A percentile compares a stretch with the other conserved stretches of the same genome.
Conservation (phyloP, 129 eudicot genomes). For the Ambrosia artemisiifolia region DNA sequence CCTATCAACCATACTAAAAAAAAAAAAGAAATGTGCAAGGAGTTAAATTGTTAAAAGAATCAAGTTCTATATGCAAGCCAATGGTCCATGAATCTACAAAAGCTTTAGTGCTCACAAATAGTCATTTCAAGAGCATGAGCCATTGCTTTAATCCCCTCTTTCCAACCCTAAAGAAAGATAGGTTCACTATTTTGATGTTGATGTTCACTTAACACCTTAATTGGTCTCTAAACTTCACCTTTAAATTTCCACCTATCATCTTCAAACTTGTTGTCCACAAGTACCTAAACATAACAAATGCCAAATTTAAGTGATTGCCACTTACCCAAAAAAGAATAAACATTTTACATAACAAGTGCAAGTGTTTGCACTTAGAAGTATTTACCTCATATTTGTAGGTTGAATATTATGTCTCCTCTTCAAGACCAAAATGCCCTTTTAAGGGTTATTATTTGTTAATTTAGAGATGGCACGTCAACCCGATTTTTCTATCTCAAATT, state of each 20-base stretch:
- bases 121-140: constrained; percentile 29
- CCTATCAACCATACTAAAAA: constrained; percentile 18
- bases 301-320: background rate
- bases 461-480: too few relatives aligned
- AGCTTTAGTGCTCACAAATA: constrained; percentile 25
- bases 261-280: background rate
- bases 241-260: constrained; percentile 20
- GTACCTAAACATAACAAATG: background rate
- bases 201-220: constrained; percentile 30
- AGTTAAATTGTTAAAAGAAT: constrained; percentile 14
- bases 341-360: background rate
- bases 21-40: constrained; percentile 18
- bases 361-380: background rate
- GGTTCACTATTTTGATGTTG: constrained; percentile 29
- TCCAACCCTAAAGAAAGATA: constrained; percentile 17
- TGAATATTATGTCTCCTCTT: background rate
- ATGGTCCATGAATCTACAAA: constrained; percentile 36
- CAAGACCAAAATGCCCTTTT: background rate
- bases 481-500: too few relatives aligned
- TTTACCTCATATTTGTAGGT: background rate
- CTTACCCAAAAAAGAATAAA: background rate
- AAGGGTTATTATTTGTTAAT: background rate
- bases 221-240: constrained; percentile 10
- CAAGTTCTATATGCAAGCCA: constrained; percentile 19
- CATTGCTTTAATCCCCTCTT: constrained; percentile 27